Evolutionary conservation across 1,284 basidiomycete genomes (phyloP), one percentile per base, ranked within the genome.

Genomic region (Tylopilus orsonianus): DNA sequence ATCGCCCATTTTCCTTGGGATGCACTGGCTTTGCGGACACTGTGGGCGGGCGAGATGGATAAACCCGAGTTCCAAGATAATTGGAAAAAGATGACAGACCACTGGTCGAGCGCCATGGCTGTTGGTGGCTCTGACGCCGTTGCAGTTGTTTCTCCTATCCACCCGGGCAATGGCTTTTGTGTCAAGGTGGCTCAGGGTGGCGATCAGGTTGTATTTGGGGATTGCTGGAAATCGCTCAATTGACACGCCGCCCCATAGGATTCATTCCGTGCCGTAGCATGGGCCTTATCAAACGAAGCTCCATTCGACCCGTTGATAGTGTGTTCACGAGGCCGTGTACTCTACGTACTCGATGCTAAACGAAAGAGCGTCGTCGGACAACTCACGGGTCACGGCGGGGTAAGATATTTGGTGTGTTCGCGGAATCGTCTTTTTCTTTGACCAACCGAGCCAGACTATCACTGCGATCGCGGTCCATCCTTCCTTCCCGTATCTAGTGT

Each of bases 341-440:
- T 87, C 16, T 80, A 79, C 57, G 67, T 85, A 18, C 72, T 79
- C 56, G 72, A 80, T 50, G 65, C 76, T 5, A 65, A 65, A 39
- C 64, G 59, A 14, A 66, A 68, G 27, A 60, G 62, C 3, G 50
- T 81, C 8, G 48, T 75, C 3, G 74, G 80, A 12, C 69, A 66
- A 48, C 66, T 85, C 27, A 78, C 80, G 43, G 86, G 85, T 1
- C 87, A 89, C 57, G 86, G 86, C 22, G 82, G 80, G 27, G 86
- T 86, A 67, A 64, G 79, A 63, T 38, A 14, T 39, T 16, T 32
- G 20, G 9, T 36, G 29, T 18, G 10, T 36, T 41, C 3, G n/a
- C n/a, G 22, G 43, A 20, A 4, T 8, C 5, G 12, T 20, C 30
- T 40, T 27, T 38, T 3, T 41, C 43, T 22, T 44, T 57, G 45